These are phyloP conservation scores for Diplodia scrobiculata DNA, from an alignment of 2,329 filamentous ascomycete species.

Conservation along the genomic window DNA sequence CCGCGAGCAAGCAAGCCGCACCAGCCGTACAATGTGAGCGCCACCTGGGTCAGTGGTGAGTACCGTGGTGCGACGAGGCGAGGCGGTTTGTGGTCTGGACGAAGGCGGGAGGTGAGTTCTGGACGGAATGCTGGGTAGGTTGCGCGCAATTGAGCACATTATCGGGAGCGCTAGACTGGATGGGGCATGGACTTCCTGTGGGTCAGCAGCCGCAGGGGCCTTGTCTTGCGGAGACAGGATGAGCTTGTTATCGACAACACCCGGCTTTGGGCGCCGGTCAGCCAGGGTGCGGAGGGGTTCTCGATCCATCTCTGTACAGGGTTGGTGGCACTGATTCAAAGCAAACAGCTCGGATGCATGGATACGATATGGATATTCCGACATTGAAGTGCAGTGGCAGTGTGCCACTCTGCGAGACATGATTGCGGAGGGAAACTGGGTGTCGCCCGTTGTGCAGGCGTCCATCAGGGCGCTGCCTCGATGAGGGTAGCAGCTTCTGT, in stretches of 20 bases:
- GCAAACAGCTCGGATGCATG: too few species aligned
- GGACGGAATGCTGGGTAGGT: constrained; percentile 12
- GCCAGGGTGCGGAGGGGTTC: background rate
- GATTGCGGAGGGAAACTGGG: background rate
- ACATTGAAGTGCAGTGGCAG: background rate
- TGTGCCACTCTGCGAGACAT: background rate
- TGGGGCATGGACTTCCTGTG: background rate
- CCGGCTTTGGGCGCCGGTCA: background rate
- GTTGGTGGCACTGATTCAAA: too few species aligned
- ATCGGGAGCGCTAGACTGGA: constrained; percentile 8
- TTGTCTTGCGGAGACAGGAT: constrained; percentile 7
- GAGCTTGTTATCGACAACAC: constrained; percentile 18
- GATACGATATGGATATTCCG: too few species aligned
- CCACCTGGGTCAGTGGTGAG: constrained; percentile 2
- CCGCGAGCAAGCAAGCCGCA: background rate
- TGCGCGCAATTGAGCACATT: constrained; percentile 31
- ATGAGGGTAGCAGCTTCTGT: too few species aligned
- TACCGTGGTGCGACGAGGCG: constrained; percentile 17
- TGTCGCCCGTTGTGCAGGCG: background rate
- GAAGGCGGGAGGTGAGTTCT: constrained; percentile 16
- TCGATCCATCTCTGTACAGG: too few species aligned
- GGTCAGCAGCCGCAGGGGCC: constrained; percentile 6
- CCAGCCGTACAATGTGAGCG: background rate
- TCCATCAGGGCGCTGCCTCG: too few species aligned
- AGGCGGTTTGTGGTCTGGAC: background rate